Evolutionary conservation across 208 protist species (phyloP), one percentile per base, ranked within the genome.

Genomic region (Leishmania mexicana): DNA sequence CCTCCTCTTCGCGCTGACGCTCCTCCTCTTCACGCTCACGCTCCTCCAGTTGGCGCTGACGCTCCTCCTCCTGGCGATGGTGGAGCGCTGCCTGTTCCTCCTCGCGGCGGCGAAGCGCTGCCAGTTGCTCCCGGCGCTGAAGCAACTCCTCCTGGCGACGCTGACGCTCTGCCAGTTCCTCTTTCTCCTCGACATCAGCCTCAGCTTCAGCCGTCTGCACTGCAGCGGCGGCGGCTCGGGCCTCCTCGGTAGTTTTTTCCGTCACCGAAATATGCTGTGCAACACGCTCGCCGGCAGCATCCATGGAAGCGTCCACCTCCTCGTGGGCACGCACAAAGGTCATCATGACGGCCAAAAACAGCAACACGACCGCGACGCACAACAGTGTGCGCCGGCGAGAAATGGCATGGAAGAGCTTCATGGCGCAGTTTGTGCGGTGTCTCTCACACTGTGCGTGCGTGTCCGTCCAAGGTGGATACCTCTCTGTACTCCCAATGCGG

Each of bases 311-410:
- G 24, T 47, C 45, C 24, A 21, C 76, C 21, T 62, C 76, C 21
- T 79, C 79, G 73, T 87, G 76, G 24, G 80, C 84, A 35, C 28
- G 31, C 6, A 64, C 83, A 40, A 80, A 77, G 47, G 83, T 74
- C 65, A 83, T 35, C 28, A 60, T 28, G 17, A 84, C 40, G 31
- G 65, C 75, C 49, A 87, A 10, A 21, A 80, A 21, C 68, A 78
- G 67, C 17, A 88, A 17, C 8, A 79, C 49, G 49, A 87, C 62
- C 57, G 67, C 75, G 64, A 64, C 77, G 54, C 82, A 85, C 78
- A 60, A 70, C 24, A 85, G 54, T 11, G 73, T 75, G 82, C 82
- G 73, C 53, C 77, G 82, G 38, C 74, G 78, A 73, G 68, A 76
- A 0, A 75, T 28, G 1, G 51, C 21, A 38, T 47, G 54, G 24